These are phyloP conservation scores for Tribonema minus DNA, from an alignment of 108 stramenopile genomes.

Conservation along the genomic window DNA sequence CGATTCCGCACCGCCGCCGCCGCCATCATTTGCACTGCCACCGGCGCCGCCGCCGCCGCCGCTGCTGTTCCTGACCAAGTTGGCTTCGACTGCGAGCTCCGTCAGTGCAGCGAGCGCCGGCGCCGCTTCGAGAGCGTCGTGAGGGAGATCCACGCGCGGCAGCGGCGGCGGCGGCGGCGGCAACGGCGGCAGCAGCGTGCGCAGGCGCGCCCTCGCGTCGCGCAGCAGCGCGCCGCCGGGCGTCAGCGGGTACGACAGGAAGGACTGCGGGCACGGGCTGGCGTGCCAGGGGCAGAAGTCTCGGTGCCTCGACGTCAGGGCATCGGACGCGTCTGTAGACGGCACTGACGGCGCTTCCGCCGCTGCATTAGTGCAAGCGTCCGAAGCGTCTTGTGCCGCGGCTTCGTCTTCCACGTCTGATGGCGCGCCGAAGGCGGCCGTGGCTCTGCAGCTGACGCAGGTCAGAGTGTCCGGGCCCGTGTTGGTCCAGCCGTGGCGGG, in stretches of 20 bases:
- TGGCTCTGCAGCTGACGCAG: neutral
- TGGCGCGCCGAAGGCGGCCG: neutral
- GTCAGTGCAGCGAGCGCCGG: too few species aligned
- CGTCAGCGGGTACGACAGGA: conserved; percentile 10
- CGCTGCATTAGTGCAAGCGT: neutral
- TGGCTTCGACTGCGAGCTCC: too few species aligned
- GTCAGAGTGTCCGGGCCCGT: conserved; percentile 5
- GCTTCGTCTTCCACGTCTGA: neutral
- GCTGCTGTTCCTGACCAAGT: too few species aligned
- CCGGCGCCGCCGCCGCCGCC: too few species aligned
- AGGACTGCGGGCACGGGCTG: conserved; percentile 17
- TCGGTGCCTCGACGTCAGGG: conserved; percentile 9
- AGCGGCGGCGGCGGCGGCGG: too few species aligned
- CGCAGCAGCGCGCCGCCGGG: too few species aligned
- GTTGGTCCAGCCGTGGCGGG: conserved; percentile 26
- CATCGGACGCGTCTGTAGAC: neutral
- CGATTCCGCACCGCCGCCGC: too few species aligned
- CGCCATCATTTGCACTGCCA: too few species aligned
- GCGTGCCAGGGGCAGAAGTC: conserved; percentile 26
- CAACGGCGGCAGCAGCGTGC: too few species aligned
- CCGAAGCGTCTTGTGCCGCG: neutral
- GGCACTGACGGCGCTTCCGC: neutral
- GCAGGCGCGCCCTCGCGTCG: too few species aligned
- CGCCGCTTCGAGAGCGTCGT: too few species aligned
- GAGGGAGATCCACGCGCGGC: too few species aligned